phyloP scores from a whole-genome alignment of 225 moss, liverwort and hornwort genomes.

The Sphagnum contortum region DNA sequence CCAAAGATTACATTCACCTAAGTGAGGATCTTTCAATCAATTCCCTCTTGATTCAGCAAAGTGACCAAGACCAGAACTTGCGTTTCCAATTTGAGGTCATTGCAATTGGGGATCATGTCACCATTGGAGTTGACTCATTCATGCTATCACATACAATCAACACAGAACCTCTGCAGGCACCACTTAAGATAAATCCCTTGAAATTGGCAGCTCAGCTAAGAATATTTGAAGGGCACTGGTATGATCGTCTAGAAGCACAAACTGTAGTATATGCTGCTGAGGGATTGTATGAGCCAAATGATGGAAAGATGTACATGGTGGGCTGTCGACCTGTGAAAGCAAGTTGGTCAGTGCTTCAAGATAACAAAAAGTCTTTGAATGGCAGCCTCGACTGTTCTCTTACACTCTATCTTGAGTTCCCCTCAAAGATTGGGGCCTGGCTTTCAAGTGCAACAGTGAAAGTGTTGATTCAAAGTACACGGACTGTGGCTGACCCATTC shows the following conservation, averaged over 20 bases:
- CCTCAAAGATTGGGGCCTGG: constrained; percentile 29
- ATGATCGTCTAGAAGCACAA: not conserved
- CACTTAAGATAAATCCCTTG: not conserved
- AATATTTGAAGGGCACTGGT: not conserved
- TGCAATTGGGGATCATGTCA: constrained; percentile 5
- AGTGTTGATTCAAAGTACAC: constrained; percentile 26
- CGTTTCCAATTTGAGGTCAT: not conserved
- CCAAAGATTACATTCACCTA: constrained; percentile 11
- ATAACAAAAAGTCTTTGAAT: constrained; percentile 6
- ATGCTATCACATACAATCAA: too few species aligned
- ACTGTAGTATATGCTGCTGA: constrained; percentile 7
- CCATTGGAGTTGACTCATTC: not conserved
- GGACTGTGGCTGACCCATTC: constrained; percentile 18
- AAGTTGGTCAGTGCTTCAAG: constrained; percentile 22
- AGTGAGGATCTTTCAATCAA: constrained; percentile 4
- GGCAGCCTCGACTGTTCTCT: constrained; percentile 44
- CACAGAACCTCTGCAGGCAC: too few species aligned
- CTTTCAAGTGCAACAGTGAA: constrained; percentile 26
- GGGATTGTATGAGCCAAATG: constrained; percentile 31
- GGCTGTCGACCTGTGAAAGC: constrained; percentile 34
- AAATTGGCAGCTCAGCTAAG: constrained; percentile 1
- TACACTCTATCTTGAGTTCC: constrained; percentile 28
- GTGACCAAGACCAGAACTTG: not conserved
- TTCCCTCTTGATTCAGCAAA: not conserved
- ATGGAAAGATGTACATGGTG: constrained; percentile 49